Evolutionary conservation across 305 asterid species (phyloP).

Genomic region (Plantago coronopus): DNA sequence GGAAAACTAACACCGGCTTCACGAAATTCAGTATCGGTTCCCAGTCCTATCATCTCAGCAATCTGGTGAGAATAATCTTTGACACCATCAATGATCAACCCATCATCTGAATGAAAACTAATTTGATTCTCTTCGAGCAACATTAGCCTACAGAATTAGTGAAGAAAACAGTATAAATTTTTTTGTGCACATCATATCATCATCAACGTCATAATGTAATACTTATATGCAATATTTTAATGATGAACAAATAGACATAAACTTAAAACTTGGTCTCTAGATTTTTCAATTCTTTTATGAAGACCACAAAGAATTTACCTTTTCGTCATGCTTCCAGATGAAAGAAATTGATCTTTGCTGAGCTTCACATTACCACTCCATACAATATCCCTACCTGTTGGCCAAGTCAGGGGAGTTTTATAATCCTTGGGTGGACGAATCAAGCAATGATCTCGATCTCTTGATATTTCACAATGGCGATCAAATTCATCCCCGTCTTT

Average conservation of each 20-base stretch:
- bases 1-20: slow-evolving; percentile 81
- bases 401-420: slow-evolving; percentile 93
- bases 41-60: slow-evolving; percentile 91
- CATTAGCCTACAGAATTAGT: slow-evolving; percentile 63
- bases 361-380: slow-evolving; percentile 97
- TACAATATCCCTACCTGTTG: slow-evolving; percentile 82
- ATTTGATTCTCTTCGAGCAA: slow-evolving; percentile 95
- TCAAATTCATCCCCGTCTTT: slow-evolving; percentile 85
- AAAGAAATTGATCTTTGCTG: slow-evolving; percentile 93
- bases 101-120: slow-evolving; percentile 87
- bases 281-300: background rate
- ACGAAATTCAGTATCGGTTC: slow-evolving; percentile 70
- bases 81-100: slow-evolving; percentile 69
- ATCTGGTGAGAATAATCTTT: slow-evolving; percentile 84
- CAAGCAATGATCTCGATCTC: slow-evolving; percentile 59
- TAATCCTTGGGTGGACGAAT: slow-evolving; percentile 92
- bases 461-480: slow-evolving; percentile 80
- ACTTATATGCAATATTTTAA: slow-evolving; percentile 3
- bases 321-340: slow-evolving; percentile 98
- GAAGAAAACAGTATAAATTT: slow-evolving; percentile 12
- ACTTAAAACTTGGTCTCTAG: slow-evolving; percentile 15
- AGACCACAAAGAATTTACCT: slow-evolving; percentile 39
- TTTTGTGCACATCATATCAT: background rate
- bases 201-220: slow-evolving; percentile 9
- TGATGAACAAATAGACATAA: slow-evolving; percentile 10